These are phyloP conservation scores for Coniochaeta sp. DNA, from an alignment of 2,329 filamentous ascomycete species.

Conservation along the genomic window DNA sequence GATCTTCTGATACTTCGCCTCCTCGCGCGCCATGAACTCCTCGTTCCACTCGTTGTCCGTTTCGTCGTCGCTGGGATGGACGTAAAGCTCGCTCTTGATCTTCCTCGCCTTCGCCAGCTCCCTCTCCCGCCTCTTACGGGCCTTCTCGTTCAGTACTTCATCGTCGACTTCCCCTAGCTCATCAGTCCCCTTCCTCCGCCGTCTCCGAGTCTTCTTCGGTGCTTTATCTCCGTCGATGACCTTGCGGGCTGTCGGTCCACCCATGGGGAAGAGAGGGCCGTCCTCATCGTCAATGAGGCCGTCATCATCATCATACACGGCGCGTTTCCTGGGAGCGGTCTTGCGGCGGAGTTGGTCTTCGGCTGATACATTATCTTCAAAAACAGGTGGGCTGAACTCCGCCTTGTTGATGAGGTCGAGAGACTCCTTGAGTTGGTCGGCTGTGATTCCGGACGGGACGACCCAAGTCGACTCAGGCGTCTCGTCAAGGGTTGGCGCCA, in stretches of 20 bases:
- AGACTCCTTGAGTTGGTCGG: constrained; percentile 58
- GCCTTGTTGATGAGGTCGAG: constrained; percentile 69
- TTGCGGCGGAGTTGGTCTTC: constrained; percentile 76
- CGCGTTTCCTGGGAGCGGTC: constrained; percentile 43
- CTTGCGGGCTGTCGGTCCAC: constrained; percentile 53
- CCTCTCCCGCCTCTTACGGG: constrained; percentile 53
- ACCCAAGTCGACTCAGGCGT: constrained; percentile 72
- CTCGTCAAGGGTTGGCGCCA: constrained; percentile 51
- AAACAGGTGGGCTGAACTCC: constrained; percentile 69
- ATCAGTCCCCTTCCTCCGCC: constrained; percentile 34
- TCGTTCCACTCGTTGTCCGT: constrained; percentile 65
- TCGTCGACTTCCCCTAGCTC: constrained; percentile 34
- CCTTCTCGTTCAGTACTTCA: constrained; percentile 56
- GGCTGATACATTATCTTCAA: constrained; percentile 67
- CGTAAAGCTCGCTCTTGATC: constrained; percentile 78
- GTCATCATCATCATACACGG: constrained; percentile 65
- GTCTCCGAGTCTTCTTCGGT: constrained; percentile 53
- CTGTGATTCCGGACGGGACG: constrained; percentile 58
- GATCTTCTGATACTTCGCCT: constrained; percentile 44
- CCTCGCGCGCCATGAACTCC: constrained; percentile 73
- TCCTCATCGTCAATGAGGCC: constrained; percentile 41
- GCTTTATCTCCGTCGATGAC: constrained; percentile 45
- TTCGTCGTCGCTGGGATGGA: constrained; percentile 82
- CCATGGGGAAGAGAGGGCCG: constrained; percentile 57
- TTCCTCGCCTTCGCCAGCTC: constrained; percentile 70